Evolutionary conservation across 192 early-diverging fungal genomes (phyloP), one percentile per base, ranked within the genome.

Genomic region (Globomyces pollinis-pini): DNA sequence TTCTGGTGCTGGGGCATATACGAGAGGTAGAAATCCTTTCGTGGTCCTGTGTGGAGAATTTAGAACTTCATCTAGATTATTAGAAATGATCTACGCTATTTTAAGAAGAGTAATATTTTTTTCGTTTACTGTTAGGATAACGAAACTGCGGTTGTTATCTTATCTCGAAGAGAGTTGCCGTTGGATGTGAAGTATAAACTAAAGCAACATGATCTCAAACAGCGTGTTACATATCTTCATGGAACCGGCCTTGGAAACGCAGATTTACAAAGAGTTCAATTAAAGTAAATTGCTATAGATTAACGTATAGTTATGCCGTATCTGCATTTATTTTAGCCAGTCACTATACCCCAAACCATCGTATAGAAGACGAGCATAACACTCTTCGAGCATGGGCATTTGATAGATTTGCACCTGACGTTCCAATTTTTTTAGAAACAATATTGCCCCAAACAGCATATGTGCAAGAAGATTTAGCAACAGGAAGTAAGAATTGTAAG

Each of bases 351-450:
- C 76, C 82, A 36, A 54, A 69, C 18, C 44, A 47, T 15, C 57
- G 68, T 9, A 63, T 72, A 23, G 83, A 88, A 74, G 86, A 88
- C 56, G 81, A 86, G 33, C 67, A 78, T 57, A 88, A 86, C 39
- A 85, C 84, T 2, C 66, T 86, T 2, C 56, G 84, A 3, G 68
- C 82, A 8, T 88, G 84, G 86, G 79, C 84, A 0, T 61, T 88
- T 21, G 79, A 84, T 29, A 66, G 69, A 29, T 77, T 78, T 52
- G 79, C 83, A 1, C 76, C 79, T 33, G 44, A 72, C 18, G 72
- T 77, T 1, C 77, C 79, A 13, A 64, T 88, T 0, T 88, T 71
- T 35, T 75, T 83, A 0, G 77, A 78, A 55, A 86, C 84, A 34
- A 57, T 85, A 6, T 61, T 82, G 28, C 81, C 84, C 8, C 76